phyloP scores from a whole-genome alignment of 163 green algal species.

The Coccomyxa subellipsoidea region DNA sequence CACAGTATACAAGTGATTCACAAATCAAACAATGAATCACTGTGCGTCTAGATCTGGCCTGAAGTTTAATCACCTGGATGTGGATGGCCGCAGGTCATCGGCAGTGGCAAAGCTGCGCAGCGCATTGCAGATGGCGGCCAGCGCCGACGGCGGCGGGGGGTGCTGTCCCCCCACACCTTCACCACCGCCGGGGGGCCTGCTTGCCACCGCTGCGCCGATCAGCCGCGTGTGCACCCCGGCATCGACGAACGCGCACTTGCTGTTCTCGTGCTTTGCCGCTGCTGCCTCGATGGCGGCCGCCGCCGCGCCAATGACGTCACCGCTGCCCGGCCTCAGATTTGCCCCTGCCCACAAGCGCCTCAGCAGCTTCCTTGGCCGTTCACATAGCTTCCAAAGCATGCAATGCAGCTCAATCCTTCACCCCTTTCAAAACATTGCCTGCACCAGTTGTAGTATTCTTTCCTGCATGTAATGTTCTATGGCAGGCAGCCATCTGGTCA shows the following conservation, averaged over 20 bases:
- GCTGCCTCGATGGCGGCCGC: constrained; percentile 20
- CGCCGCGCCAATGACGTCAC: neutral
- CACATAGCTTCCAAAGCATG: too few relatives aligned
- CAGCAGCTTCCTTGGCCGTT: too few relatives aligned
- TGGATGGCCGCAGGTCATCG: constrained; percentile 69
- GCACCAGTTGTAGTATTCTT: too few relatives aligned
- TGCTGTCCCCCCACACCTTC: too few relatives aligned
- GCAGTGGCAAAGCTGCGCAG: constrained; percentile 63
- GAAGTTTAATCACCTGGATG: constrained; percentile 34
- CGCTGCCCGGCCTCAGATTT: neutral
- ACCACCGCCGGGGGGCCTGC: neutral
- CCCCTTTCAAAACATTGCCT: too few relatives aligned
- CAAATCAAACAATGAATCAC: neutral
- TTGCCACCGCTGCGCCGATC: neutral
- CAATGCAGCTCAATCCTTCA: too few relatives aligned
- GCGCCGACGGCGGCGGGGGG: neutral
- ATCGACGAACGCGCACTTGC: constrained; percentile 42
- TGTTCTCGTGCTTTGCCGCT: constrained; percentile 37
- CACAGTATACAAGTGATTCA: too few relatives aligned
- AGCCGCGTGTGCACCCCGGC: constrained; percentile 22
- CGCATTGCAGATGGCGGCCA: constrained; percentile 42
- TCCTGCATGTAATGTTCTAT: too few relatives aligned
- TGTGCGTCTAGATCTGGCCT: neutral
- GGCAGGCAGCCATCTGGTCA: too few relatives aligned
- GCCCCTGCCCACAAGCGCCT: neutral